Base-by-base conservation (phyloP, 2,329 filamentous ascomycete species). In the Tetracladium maxilliforme region DNA sequence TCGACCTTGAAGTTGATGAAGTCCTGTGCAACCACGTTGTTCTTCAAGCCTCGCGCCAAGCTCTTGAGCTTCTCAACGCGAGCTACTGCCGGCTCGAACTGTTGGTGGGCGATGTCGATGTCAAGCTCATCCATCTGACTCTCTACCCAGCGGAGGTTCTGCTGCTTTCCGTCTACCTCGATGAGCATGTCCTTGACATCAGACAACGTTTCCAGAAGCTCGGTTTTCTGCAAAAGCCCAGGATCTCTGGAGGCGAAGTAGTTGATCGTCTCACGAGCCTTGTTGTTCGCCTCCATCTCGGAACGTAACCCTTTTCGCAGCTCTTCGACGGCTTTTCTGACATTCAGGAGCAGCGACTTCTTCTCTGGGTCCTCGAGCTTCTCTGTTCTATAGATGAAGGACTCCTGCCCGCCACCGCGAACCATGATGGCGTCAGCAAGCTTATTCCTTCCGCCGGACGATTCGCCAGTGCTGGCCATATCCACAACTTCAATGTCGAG, bases 121-220 rank as follows among this genome's bases (percentile, higher is more conserved):
- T 98, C 90, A 6, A 98, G 68, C 43, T 92, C 83, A 44, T 98
- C 90, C 48, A 98, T 80, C 51, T 95, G 83, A 26, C 74, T 72
- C 47, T 98, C 90, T 0, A 98, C 83, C 83, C 83, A 94, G 26
- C 87, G 79, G 23, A 98, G 64, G 45, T 90, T 94, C 45, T 95
- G 83, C 48, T 94, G 86, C 42, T 92, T 92, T 24, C 90, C 90
- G 41, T 95, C 90, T 10, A 93, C 82, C 40, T 98, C 90, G 37
- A 98, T 86, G 28, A 93, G 68, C 54, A 93, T 78, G 46, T 92
- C 81, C 43, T 83, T 83, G 39, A 78, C 72, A 33, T 75, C 71
- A 3, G 82, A 83, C 7, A 84, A 52, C 6, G 70, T 77, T 43
- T 90, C 82, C 10, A 92, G 63, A 3, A 90, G 56, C 30, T 87